Evolutionary conservation across 2,329 filamentous ascomycete genomes (phyloP).

Genomic region (Ceratocystis alfenasii): DNA sequence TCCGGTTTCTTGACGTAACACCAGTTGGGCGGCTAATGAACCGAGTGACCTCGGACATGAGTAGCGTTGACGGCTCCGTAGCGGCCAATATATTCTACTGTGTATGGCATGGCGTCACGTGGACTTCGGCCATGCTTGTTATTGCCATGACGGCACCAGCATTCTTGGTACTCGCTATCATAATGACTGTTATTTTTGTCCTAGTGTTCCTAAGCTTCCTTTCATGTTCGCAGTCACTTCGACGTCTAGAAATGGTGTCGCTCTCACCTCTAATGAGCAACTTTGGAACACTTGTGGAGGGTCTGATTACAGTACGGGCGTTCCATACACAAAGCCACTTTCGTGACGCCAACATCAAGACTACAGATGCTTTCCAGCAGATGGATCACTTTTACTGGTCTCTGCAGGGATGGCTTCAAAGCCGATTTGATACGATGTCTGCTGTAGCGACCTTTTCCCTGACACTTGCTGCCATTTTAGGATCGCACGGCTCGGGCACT

Average conservation of each 20-base stretch:
- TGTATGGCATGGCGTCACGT: slow-evolving; percentile 57
- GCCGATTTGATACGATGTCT: slow-evolving; percentile 62
- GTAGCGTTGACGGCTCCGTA: slow-evolving; percentile 78
- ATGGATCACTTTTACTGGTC: slow-evolving; percentile 97
- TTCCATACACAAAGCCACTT: slow-evolving; percentile 70
- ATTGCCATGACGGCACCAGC: slow-evolving; percentile 67
- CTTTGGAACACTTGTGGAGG: slow-evolving; percentile 77
- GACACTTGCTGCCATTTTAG: slow-evolving; percentile 61
- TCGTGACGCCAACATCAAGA: slow-evolving; percentile 64
- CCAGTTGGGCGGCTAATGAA: slow-evolving; percentile 88
- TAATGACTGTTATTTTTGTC: slow-evolving; percentile 57
- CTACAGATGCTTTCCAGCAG: slow-evolving; percentile 80
- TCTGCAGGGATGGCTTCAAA: slow-evolving; percentile 72
- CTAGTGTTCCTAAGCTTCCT: slow-evolving; percentile 65
- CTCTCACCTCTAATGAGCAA: slow-evolving; percentile 83
- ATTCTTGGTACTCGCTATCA: slow-evolving; percentile 60
- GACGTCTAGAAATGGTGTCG: slow-evolving; percentile 79
- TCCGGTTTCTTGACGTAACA: slow-evolving; percentile 84
- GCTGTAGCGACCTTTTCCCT: slow-evolving; percentile 61
- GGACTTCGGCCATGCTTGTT: slow-evolving; percentile 60
- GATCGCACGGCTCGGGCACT: slow-evolving; percentile 61
- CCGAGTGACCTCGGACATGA: slow-evolving; percentile 78
- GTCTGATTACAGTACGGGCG: slow-evolving; percentile 73
- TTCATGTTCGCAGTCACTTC: slow-evolving; percentile 69
- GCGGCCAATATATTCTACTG: slow-evolving; percentile 60